A percentile compares a stretch with the other conserved stretches of the same genome.
These are phyloP conservation scores for Mortierella sp. DNA, from an alignment of 371 early-diverging fungal genomes.

Conservation along the genomic window DNA sequence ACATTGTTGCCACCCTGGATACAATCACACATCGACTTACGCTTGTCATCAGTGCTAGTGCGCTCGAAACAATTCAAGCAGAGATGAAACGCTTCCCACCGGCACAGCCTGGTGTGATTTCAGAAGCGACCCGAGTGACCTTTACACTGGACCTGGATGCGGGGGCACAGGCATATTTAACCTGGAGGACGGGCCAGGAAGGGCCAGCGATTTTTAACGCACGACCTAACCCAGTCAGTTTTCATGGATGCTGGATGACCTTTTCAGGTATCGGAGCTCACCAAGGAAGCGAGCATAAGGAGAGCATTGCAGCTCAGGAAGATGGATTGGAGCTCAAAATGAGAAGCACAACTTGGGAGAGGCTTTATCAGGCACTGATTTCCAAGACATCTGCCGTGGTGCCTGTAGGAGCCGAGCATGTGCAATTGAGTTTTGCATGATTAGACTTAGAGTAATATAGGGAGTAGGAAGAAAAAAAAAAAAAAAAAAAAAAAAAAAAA, in stretches of 20 bases:
- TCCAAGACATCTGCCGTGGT: constrained; percentile 38
- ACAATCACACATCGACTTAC: constrained; percentile 39
- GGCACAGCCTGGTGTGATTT: constrained; percentile 14
- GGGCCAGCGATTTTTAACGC: constrained; percentile 48
- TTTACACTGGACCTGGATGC: constrained; percentile 47
- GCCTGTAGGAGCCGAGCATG: constrained; percentile 39
- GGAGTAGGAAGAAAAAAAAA: too few relatives aligned
- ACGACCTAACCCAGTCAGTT: constrained; percentile 41
- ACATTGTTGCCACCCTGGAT: constrained; percentile 47
- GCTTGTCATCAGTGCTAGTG: constrained; percentile 32
- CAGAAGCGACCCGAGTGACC: constrained; percentile 24
- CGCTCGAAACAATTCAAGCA: constrained; percentile 34
- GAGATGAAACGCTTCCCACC: constrained; percentile 42
- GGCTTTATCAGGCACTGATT: constrained; percentile 42
- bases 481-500: too few relatives aligned
- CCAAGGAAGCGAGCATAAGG: constrained; percentile 18
- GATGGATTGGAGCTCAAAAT: constrained; percentile 50
- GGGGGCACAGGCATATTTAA: constrained; percentile 47
- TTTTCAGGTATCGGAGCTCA: constrained; percentile 27
- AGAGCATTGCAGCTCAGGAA: constrained; percentile 27
- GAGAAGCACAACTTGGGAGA: constrained; percentile 41
- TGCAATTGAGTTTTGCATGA: constrained; percentile 39
- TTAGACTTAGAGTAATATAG: not conserved
- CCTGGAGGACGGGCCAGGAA: constrained; percentile 44
- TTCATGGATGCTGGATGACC: constrained; percentile 50